phyloP scores from a whole-genome alignment of 257 asterid genomes.

The Haberlea rhodopensis region DNA sequence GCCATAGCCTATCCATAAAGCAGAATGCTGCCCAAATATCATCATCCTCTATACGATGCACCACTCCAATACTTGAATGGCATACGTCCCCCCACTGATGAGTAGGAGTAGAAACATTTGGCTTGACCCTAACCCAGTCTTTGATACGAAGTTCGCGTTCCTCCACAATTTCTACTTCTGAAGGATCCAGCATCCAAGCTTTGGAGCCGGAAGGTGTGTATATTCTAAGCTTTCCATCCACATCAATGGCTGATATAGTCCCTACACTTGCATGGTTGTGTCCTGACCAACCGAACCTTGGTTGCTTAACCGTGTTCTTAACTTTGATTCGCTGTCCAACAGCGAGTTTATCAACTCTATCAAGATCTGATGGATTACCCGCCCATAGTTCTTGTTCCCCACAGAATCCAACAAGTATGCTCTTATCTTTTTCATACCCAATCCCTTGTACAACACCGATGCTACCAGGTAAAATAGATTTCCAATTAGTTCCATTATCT shows the following conservation, averaged over 20 bases:
- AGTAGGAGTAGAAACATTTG: conserved; percentile 54
- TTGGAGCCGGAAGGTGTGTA: conserved; percentile 87
- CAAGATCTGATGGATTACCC: conserved; percentile 54
- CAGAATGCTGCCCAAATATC: conserved; percentile 89
- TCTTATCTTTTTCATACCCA: conserved; percentile 61
- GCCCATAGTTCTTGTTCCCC: conserved; percentile 90
- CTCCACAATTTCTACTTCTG: conserved; percentile 75
- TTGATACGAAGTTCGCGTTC: conserved; percentile 60
- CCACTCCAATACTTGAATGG: conserved; percentile 76
- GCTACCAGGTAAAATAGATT: conserved; percentile 71
- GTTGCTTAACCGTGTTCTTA: conserved; percentile 60
- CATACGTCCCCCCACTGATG: conserved; percentile 92
- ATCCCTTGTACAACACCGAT: conserved; percentile 86
- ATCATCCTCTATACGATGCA: conserved; percentile 85
- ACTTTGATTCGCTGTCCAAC: conserved; percentile 79
- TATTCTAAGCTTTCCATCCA: conserved; percentile 88
- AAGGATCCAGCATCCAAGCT: conserved; percentile 88
- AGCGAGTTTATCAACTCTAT: conserved; percentile 42
- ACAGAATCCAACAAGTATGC: conserved; percentile 64
- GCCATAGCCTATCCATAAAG: conserved; percentile 85
- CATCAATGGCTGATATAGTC: conserved; percentile 78
- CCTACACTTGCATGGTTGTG: conserved; percentile 76
- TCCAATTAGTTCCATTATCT: conserved; percentile 59
- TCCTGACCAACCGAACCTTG: conserved; percentile 96
- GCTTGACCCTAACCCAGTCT: conserved; percentile 84